phyloP scores from a whole-genome alignment of 2,329 filamentous ascomycete genomes.

The Karstenula rhodostoma region DNA sequence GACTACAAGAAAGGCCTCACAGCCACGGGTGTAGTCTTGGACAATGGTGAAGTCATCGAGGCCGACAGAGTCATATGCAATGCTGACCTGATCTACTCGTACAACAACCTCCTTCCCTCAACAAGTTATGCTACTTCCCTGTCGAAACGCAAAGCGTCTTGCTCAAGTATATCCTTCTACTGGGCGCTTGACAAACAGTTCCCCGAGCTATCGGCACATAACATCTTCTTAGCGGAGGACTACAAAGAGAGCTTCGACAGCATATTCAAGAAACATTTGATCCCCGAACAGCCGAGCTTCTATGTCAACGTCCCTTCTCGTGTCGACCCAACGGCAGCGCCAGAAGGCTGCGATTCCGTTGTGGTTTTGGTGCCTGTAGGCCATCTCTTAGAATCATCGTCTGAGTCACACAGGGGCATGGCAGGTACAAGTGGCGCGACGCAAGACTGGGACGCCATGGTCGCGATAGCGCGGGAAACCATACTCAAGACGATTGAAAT shows the following conservation, averaged over 20 bases:
- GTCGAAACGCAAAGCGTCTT: slow-evolving; percentile 65
- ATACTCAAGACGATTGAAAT: slow-evolving; percentile 68
- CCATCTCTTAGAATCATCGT: slow-evolving; percentile 61
- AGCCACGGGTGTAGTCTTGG: slow-evolving; percentile 67
- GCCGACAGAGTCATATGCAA: slow-evolving; percentile 76
- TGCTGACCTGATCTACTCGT: slow-evolving; percentile 77
- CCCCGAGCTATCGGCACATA: slow-evolving; percentile 72
- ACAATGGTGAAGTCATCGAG: slow-evolving; percentile 63
- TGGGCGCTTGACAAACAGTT: slow-evolving; percentile 71
- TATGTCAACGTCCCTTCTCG: slow-evolving; percentile 80
- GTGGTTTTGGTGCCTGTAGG: slow-evolving; percentile 78
- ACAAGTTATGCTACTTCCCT: slow-evolving; percentile 54
- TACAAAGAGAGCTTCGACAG: slow-evolving; percentile 78
- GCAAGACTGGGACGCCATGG: slow-evolving; percentile 69
- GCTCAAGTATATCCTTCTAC: slow-evolving; percentile 79
- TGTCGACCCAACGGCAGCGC: slow-evolving; percentile 73
- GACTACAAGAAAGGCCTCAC: slow-evolving; percentile 53
- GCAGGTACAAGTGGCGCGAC: slow-evolving; percentile 52
- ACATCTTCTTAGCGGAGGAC: slow-evolving; percentile 78
- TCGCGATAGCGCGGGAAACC: slow-evolving; percentile 65
- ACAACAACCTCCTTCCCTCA: slow-evolving; percentile 72
- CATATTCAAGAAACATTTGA: slow-evolving; percentile 74
- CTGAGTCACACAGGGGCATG: slow-evolving; percentile 51
- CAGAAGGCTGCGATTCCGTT: slow-evolving; percentile 69
- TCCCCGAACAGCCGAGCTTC: slow-evolving; percentile 75